phyloP scores from a whole-genome alignment of 345 rosid genomes.

The Gossypium ekmanianum region DNA sequence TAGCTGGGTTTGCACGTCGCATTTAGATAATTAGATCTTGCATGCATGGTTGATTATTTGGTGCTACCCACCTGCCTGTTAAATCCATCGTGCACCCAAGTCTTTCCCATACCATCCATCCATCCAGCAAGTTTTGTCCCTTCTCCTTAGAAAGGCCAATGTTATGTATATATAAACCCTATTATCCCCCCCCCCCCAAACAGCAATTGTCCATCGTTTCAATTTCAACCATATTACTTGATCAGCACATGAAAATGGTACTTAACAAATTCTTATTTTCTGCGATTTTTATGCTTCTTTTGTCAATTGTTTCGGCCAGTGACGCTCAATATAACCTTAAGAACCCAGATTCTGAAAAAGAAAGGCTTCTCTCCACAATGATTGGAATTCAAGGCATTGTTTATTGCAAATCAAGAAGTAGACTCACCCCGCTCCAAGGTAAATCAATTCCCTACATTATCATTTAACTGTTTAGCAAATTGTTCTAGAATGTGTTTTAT shows the following conservation, averaged over 20 bases:
- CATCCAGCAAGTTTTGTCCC: neutral
- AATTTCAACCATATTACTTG: neutral
- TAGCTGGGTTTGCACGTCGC: slow-evolving; percentile 6
- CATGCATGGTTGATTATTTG: slow-evolving; percentile 5
- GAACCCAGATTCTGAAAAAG: slow-evolving; percentile 20
- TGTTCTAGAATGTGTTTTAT: neutral
- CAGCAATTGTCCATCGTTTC: neutral
- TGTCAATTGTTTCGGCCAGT: slow-evolving; percentile 18
- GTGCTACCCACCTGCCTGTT: neutral
- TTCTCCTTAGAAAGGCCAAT: neutral
- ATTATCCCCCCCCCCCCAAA: neutral
- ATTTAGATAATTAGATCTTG: neutral
- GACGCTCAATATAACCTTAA: slow-evolving; percentile 8
- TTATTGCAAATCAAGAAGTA: slow-evolving; percentile 44
- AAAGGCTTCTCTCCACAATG: slow-evolving; percentile 35
- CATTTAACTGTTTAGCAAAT: neutral
- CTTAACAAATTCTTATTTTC: slow-evolving; percentile 1
- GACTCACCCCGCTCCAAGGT: slow-evolving; percentile 51
- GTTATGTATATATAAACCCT: neutral
- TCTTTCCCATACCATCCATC: slow-evolving; percentile 11
- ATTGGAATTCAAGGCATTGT: slow-evolving; percentile 58
- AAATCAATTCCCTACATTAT: neutral
- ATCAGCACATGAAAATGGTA: slow-evolving; percentile 17
- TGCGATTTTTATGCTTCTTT: slow-evolving; percentile 25
- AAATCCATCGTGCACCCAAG: slow-evolving; percentile 33